A percentile compares a stretch with the other conserved stretches of the same genome.
Evolutionary conservation across 2,329 filamentous ascomycete species (phyloP).

Genomic region (Dothidotthia symphoricarpi): DNA sequence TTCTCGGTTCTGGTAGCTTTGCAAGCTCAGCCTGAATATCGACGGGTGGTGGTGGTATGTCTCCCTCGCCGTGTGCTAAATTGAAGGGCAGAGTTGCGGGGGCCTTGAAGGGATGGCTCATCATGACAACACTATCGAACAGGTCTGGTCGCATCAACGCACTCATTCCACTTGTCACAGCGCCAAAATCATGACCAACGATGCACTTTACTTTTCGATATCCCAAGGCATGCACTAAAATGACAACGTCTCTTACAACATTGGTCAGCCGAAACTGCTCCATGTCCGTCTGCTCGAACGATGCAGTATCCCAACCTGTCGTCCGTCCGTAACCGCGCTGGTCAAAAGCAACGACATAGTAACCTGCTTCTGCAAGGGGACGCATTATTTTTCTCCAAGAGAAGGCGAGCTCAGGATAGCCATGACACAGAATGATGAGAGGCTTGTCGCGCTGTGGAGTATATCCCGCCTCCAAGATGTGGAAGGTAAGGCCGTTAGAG

Average conservation of each 20-base stretch:
- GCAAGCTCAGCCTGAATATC: conserved; percentile 60
- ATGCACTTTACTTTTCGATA: conserved; percentile 59
- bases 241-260: conserved; percentile 61
- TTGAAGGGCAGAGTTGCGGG: conserved; percentile 52
- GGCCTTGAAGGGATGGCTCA: conserved; percentile 65
- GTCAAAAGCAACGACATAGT: conserved; percentile 66
- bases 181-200: conserved; percentile 67
- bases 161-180: conserved; percentile 58
- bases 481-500: conserved; percentile 58
- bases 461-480: conserved; percentile 58
- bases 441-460: conserved; percentile 45
- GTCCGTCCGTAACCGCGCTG: conserved; percentile 68
- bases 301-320: conserved; percentile 56
- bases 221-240: conserved; percentile 60
- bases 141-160: conserved; percentile 64
- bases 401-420: conserved; percentile 67
- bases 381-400: conserved; percentile 67
- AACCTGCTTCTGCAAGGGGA: conserved; percentile 58
- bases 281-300: conserved; percentile 55
- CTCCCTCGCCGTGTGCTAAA: conserved; percentile 34
- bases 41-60: conserved; percentile 16
- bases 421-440: conserved; percentile 62
- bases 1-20: conserved; percentile 56
- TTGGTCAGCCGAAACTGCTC: conserved; percentile 57
- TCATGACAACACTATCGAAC: conserved; percentile 60